Base-by-base conservation (phyloP, 2,329 filamentous ascomycete species). In the Grosmannia clavigera region DNA sequence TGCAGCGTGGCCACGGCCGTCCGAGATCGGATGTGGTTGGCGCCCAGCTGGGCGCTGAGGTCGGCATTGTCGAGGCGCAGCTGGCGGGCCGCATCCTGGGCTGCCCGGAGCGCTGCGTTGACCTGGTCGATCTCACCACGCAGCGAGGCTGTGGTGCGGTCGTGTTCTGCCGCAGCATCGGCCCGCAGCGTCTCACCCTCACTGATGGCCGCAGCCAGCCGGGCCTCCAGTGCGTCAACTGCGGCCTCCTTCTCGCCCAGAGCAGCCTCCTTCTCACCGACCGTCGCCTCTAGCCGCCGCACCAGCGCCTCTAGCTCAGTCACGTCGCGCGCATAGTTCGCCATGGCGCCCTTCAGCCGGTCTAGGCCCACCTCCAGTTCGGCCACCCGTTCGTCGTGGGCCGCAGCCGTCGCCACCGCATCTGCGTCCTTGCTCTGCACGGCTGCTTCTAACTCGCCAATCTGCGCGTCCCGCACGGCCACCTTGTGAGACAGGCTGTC, bases 321-420 rank as follows among this genome's bases (percentile, higher is more conserved):
- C 0, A 84, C 74, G 61, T 85, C 82, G 4, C 76, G 73, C 10
- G 76, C 68, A 65, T 85, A 85, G 1, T 74, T 74, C 25, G 77
- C 76, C 0, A 81, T 73, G 0, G 81, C 80, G 16, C 74, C 73
- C 67, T 77, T 76, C 19, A 85, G 74, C 2, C 80, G 70, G 58
- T 77, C 72, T 19, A 81, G 74, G 29, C 75, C 76, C 2, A 76
- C 65, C 57, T 83, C 77, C 0, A 82, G 74, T 61, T 80, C 79
- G 3, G 68, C 66, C 55, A 81, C 73, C 7, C 68, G 68, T 1
- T 27, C 10, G 22, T 43, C 38, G 14, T 46, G 14, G 19, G 38
- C 25, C 5, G 63, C 68, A 48, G 76, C 72, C 27, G 72, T 72
- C n/a, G 29, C 35, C 16, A 4, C 46, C 14, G 5, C 40, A n/a